Conservation (phyloP, 108 stramenopile genomes). For the Nitzschia sp. region DNA sequence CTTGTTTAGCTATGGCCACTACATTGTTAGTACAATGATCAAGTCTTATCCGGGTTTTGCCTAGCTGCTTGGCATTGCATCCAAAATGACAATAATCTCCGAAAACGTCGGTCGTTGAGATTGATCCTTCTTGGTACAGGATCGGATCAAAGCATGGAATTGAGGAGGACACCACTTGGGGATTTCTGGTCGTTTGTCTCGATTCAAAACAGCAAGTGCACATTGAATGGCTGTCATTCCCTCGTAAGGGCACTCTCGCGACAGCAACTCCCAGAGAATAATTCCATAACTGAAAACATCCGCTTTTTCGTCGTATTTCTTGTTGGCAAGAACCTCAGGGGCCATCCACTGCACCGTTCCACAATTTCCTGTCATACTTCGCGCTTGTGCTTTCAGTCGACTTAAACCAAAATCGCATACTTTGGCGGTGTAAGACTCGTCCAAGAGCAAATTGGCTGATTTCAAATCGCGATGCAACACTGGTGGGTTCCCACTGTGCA, state of each 20-base stretch:
- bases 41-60: no score
- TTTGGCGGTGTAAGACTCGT: constrained; percentile 86
- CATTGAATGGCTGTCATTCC: constrained; percentile 88
- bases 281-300: constrained; percentile 86
- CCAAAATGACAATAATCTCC: constrained; percentile 64
- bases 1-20: no score
- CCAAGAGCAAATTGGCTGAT: constrained; percentile 84
- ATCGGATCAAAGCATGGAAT: constrained; percentile 65
- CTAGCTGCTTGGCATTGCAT: constrained; percentile 39
- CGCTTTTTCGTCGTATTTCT: constrained; percentile 80
- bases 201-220: constrained; percentile 83
- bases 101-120: constrained; percentile 67
- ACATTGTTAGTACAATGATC: no score
- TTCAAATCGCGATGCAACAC: constrained; percentile 95
- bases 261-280: constrained; percentile 81
- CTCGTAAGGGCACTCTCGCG: constrained; percentile 84
- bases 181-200: constrained; percentile 71
- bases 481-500: constrained; percentile 86
- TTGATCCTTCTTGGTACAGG: constrained; percentile 73
- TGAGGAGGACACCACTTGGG: constrained; percentile 83
- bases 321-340: constrained; percentile 83
- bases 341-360: constrained; percentile 97
- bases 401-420: constrained; percentile 94
- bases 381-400: constrained; percentile 74
- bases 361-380: constrained; percentile 90